Evolutionary conservation across 306 rosid species (phyloP).

Genomic region (Dryas drummondii): DNA sequence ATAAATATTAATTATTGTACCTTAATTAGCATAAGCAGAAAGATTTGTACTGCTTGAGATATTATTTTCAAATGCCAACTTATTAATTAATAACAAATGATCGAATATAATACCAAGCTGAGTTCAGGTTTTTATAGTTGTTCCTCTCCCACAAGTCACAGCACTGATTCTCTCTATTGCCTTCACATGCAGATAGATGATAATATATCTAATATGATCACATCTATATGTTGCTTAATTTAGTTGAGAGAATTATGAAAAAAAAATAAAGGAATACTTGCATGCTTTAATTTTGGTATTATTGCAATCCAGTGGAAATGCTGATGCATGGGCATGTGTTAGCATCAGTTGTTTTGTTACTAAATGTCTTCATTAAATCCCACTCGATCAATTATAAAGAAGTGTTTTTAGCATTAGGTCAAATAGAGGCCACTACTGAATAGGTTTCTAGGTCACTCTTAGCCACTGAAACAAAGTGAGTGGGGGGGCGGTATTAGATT

Average conservation of each 20-base stretch:
- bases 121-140: background rate
- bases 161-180: background rate
- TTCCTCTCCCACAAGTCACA: background rate
- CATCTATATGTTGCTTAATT: too few species aligned
- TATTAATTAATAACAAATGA: too few species aligned
- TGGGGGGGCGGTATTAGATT: background rate
- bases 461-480: slow-evolving; percentile 26
- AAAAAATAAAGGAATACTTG: too few species aligned
- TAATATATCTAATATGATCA: too few species aligned
- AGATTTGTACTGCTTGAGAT: background rate
- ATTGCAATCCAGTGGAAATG: background rate
- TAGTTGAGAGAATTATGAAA: too few species aligned
- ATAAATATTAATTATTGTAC: background rate
- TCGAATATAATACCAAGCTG: too few species aligned
- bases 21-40: background rate
- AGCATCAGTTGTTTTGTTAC: background rate
- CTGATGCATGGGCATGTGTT: background rate
- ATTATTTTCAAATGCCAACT: background rate
- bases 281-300: background rate
- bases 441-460: slow-evolving; percentile 15
- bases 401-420: background rate
- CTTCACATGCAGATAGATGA: background rate
- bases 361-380: background rate
- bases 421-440: slow-evolving; percentile 46
- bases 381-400: background rate